These are phyloP conservation scores for Claviceps digitariae DNA, from an alignment of 2,329 filamentous ascomycete species.

Conservation along the genomic window DNA sequence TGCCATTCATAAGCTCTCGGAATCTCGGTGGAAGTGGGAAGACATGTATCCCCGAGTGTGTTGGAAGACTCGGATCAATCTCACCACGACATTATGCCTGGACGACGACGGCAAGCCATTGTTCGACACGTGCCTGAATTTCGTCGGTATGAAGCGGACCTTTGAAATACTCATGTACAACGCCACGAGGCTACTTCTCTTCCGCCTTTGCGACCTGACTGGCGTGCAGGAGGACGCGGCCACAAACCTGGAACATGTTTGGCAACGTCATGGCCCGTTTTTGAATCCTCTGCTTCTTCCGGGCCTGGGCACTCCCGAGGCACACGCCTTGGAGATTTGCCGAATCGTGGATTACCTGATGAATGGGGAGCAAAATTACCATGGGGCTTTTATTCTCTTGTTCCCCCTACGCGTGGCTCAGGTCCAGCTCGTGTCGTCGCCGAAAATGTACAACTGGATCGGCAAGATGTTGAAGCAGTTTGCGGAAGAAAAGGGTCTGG, in stretches of 20 bases:
- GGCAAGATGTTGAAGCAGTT: constrained; percentile 3
- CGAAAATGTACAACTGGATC: constrained; percentile 4
- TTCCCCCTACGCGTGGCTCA: constrained; percentile 4
- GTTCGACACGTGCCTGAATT: constrained; percentile 4
- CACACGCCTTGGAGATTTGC: constrained; percentile 5
- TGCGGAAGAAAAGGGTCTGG: constrained; percentile 3
- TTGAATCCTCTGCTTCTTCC: constrained; percentile 4
- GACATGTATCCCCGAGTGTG: constrained; percentile 4
- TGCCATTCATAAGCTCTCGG: constrained; percentile 1
- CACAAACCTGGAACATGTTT: background rate
- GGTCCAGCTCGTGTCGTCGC: background rate
- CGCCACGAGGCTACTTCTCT: constrained; percentile 3
- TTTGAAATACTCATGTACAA: constrained; percentile 5
- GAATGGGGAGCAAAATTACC: constrained; percentile 4
- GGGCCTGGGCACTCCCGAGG: background rate
- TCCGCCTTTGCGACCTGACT: background rate
- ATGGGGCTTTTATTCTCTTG: constrained; percentile 4
- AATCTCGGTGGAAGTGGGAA: constrained; percentile 5
- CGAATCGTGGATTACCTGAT: constrained; percentile 6
- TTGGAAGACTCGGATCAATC: constrained; percentile 3
- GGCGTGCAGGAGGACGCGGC: constrained; percentile 1
- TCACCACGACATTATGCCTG: constrained; percentile 1
- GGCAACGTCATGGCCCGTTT: constrained; percentile 4
- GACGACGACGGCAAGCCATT: constrained; percentile 4
- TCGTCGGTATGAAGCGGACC: constrained; percentile 5